Conservation (phyloP, 139 green algal species). For the Deuterostichococcus epilithicus region DNA sequence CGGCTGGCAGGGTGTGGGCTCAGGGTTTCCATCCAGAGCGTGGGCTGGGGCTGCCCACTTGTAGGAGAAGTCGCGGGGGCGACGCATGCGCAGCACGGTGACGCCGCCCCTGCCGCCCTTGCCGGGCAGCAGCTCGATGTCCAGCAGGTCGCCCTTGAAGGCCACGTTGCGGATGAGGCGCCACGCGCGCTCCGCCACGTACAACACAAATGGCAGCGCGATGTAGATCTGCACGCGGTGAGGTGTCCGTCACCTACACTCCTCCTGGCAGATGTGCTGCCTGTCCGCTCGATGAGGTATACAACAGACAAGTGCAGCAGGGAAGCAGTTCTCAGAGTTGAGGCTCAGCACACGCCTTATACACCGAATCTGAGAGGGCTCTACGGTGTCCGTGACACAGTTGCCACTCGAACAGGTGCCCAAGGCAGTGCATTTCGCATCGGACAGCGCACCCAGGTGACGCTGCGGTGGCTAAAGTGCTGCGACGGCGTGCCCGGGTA, state of each 20-base stretch:
- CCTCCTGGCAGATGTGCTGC: no score
- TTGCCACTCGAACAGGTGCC: no score
- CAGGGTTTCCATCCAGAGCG: neutral
- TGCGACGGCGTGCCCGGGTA: slow-evolving; percentile 5
- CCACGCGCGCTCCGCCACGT: slow-evolving; percentile 10
- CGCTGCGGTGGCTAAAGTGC: neutral
- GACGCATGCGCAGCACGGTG: slow-evolving; percentile 10
- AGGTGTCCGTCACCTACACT: no score
- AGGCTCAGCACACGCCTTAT: no score
- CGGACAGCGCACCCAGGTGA: neutral
- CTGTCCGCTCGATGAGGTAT: no score
- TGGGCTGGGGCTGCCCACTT: neutral
- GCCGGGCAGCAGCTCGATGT: slow-evolving; percentile 4
- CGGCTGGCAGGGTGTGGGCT: no score
- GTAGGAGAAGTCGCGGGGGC: neutral
- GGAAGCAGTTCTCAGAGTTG: no score
- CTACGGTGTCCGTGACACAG: no score
- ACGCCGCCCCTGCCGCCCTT: slow-evolving; percentile 1
- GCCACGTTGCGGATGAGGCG: neutral
- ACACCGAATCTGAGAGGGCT: no score
- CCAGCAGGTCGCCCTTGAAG: slow-evolving; percentile 13
- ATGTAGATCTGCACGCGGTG: slow-evolving; percentile 10
- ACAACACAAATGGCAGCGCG: neutral
- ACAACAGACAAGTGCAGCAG: no score
- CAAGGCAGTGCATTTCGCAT: no score